Evolutionary conservation across 140 eudicot species (phyloP), one percentile per base, ranked within the genome.

Genomic region (Ambrosia hybrid): DNA sequence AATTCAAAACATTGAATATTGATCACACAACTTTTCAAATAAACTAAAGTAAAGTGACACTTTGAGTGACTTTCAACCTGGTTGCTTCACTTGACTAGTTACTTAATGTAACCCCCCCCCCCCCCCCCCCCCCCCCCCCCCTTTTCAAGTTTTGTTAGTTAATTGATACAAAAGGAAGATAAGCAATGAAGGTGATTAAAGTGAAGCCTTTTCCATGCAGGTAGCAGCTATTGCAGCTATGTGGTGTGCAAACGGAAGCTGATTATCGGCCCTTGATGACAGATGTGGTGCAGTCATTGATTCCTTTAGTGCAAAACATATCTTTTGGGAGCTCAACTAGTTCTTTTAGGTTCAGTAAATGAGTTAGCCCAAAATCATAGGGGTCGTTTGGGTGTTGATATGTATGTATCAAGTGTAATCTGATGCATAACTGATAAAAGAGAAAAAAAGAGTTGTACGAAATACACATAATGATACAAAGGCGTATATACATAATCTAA

Each of bases 191-290:
- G 48, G 3, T 41, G n/a, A 9, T 9, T 9, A 6, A 11, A 49
- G 0, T 10, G 15, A 49, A 12, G 55, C 3, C 14, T 49, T 51
- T 59, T 30, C 39, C 52, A 33, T 21, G 57, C 84, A 93, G 99
- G 73, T 94, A 39, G 97, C 97, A 5, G 99, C 99, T 5, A 90
- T 94, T 33, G 97, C 97, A 15, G 96, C 99, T 49, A 87, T 94
- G 88, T 90, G 99, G 99, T 58, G 94, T 94, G 70, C 99, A 90
- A 71, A 82, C 97, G 1, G 99, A 94, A 88, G 96, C 99, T 45
- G 97, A 94, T 51, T 94, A 90, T 67, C 86, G 97, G 41, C 99
- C 97, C 15, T 67, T 94, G 51, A 94, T 94, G 88, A 94, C 97
- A 46, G 99, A 94, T 62, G 96, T 94, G 13, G 97, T 90, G 71